Conservation (phyloP, 139 green algal genomes). For the Protoeuglena noctilucae region DNA sequence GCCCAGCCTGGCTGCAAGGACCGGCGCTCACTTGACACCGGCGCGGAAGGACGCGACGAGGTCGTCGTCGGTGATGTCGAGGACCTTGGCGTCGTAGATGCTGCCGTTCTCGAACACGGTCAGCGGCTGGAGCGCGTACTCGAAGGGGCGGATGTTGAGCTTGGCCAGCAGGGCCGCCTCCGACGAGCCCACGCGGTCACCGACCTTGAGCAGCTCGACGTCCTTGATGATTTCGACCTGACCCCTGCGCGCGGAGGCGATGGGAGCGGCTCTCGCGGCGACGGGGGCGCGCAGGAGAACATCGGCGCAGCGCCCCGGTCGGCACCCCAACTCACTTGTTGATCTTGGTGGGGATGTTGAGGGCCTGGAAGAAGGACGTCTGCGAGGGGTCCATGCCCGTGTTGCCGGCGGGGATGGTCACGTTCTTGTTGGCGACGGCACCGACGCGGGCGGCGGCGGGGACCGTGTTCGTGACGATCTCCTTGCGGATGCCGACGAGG, state of each 20-base stretch:
- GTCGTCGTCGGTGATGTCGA: constrained; percentile 91
- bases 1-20: too few species aligned
- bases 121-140: constrained; percentile 75
- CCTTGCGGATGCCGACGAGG: constrained; percentile 43
- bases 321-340: constrained; percentile 96
- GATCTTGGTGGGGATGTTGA: constrained; percentile 99
- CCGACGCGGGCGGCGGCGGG: constrained; percentile 80
- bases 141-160: constrained; percentile 97
- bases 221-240: constrained; percentile 92
- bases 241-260: too few species aligned
- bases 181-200: constrained; percentile 72
- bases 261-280: too few species aligned
- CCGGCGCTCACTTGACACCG: too few species aligned
- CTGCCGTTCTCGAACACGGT: constrained; percentile 68
- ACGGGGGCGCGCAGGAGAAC: too few species aligned
- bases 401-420: constrained; percentile 68
- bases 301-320: too few species aligned
- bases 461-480: constrained; percentile 83
- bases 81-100: constrained; percentile 71
- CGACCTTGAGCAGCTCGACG: constrained; percentile 67
- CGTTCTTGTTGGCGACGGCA: constrained; percentile 71
- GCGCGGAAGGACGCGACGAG: constrained; percentile 38
- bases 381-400: constrained; percentile 97
- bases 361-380: constrained; percentile 97
- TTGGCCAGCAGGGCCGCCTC: constrained; percentile 95